phyloP scores from a whole-genome alignment of 257 asterid genomes.

The Lantana camara region DNA sequence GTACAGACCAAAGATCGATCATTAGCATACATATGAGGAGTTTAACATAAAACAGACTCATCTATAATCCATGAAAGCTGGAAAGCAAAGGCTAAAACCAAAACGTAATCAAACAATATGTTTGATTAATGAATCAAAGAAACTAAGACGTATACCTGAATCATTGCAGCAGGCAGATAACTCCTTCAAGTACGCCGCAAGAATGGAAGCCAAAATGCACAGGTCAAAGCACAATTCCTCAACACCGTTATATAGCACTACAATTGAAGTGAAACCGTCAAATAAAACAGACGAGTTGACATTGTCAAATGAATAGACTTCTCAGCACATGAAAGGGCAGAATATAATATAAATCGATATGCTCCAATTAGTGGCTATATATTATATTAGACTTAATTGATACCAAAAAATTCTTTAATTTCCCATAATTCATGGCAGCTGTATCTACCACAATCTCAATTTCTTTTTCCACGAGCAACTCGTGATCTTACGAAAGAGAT shows the following conservation, averaged over 20 bases:
- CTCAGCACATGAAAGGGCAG: constrained; percentile 16
- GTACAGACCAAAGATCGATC: too few species aligned
- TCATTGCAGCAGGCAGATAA: background rate
- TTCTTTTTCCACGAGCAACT: background rate
- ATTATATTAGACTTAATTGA: background rate
- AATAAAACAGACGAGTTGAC: background rate
- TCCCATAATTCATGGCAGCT: background rate
- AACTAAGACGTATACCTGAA: constrained; percentile 6
- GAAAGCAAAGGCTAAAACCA: background rate
- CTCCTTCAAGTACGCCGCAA: background rate
- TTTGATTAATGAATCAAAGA: background rate
- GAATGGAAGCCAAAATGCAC: background rate
- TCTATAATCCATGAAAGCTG: too few species aligned
- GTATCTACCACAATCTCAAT: constrained; percentile 6
- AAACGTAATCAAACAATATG: background rate
- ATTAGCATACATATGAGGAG: background rate
- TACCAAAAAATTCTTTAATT: background rate
- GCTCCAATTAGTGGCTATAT: background rate
- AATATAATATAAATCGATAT: background rate
- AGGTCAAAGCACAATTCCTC: background rate
- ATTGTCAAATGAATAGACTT: background rate
- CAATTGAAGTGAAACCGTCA: too few species aligned
- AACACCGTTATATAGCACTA: background rate
- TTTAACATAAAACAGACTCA: background rate
- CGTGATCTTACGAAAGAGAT: background rate